Conservation (phyloP, 257 asterid species). For the Forsythia viridissima region DNA sequence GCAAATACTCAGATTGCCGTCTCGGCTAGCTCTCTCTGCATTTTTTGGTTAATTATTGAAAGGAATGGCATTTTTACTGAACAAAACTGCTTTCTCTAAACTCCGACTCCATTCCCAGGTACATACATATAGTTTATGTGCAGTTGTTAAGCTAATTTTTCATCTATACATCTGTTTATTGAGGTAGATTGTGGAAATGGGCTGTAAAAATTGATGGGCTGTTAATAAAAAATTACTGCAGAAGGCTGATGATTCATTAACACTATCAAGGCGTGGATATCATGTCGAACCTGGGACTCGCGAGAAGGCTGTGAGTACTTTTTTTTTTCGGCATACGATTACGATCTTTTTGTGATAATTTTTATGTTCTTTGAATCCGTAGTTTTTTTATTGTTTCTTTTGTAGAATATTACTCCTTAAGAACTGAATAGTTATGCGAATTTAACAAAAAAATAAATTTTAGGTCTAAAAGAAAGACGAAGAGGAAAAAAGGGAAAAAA, state of each 20-base stretch:
- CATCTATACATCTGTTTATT: not conserved
- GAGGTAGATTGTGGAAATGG: slow-evolving; percentile 10
- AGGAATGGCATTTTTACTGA: slow-evolving; percentile 57
- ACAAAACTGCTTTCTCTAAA: slow-evolving; percentile 49
- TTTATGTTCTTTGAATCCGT: not conserved
- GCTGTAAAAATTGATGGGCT: slow-evolving; percentile 20
- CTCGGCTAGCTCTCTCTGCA: not conserved
- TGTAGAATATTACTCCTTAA: not conserved
- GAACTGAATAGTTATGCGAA: not conserved
- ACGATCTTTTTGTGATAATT: not conserved
- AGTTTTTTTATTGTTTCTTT: not conserved
- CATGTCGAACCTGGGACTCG: slow-evolving; percentile 87
- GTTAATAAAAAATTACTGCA: slow-evolving; percentile 17
- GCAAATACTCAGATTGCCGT: not conserved
- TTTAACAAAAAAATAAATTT: not conserved
- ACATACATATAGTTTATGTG: not conserved
- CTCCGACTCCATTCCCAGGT: slow-evolving; percentile 58
- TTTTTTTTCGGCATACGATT: not conserved
- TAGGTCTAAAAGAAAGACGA: not conserved
- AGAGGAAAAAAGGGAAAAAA: not conserved
- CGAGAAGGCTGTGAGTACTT: slow-evolving; percentile 80
- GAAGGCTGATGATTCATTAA: slow-evolving; percentile 43
- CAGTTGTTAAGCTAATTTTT: not conserved
- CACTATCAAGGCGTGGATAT: slow-evolving; percentile 57
- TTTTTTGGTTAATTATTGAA: not conserved